phyloP scores from a whole-genome alignment of 352 stramenopile species.

The Phytophthora idaei region DNA sequence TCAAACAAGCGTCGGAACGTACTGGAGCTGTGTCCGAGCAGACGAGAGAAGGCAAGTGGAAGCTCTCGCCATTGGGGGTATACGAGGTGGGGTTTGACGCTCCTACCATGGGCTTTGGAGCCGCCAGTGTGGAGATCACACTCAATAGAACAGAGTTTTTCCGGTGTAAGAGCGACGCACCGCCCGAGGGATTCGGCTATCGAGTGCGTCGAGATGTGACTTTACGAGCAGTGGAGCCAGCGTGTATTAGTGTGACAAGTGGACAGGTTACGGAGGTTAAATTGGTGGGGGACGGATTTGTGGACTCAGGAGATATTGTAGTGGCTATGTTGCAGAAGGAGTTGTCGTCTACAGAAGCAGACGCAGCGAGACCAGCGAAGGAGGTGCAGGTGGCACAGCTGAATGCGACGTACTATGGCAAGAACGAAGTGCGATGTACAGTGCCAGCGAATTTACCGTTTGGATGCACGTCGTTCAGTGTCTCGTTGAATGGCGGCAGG shows the following conservation, averaged over 20 bases:
- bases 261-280: conserved; percentile 60
- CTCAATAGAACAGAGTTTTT: conserved; percentile 64
- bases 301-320: conserved; percentile 68
- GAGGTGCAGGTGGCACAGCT: conserved; percentile 48
- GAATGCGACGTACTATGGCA: conserved; percentile 53
- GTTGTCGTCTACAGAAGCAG: conserved; percentile 18
- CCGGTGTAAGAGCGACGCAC: conserved; percentile 40
- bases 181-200: conserved; percentile 50
- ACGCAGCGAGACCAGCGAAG: conserved; percentile 5
- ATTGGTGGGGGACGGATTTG: conserved; percentile 59
- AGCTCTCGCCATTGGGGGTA: conserved; percentile 51
- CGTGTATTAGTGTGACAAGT: conserved; percentile 62
- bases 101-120: conserved; percentile 57
- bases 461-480: conserved; percentile 55
- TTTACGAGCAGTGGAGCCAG: conserved; percentile 54
- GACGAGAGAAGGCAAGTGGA: conserved; percentile 56
- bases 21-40: conserved; percentile 59
- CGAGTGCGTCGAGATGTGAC: conserved; percentile 54
- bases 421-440: conserved; percentile 59
- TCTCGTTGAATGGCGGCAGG: conserved; percentile 68
- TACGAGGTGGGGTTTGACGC: conserved; percentile 74
- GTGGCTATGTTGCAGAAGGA: conserved; percentile 53
- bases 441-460: conserved; percentile 73
- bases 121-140: conserved; percentile 52
- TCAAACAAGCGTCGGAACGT: conserved; percentile 57